phyloP scores from a whole-genome alignment of 352 stramenopile species.

The Poterioochromonas sp. region DNA sequence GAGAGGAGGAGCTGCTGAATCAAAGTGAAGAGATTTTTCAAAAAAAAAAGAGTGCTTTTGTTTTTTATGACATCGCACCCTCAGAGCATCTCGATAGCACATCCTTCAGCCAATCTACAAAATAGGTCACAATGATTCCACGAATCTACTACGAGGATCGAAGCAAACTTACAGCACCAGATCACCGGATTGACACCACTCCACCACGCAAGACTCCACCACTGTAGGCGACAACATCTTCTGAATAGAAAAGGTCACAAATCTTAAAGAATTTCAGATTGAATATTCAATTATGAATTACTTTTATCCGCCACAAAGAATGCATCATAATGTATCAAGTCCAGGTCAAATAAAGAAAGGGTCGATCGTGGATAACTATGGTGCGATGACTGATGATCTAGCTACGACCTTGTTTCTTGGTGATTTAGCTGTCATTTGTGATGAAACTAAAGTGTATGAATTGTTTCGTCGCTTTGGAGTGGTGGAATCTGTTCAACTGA shows the following conservation, averaged over 20 bases:
- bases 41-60: not conserved
- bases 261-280: conserved; percentile 18
- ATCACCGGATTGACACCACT: conserved; percentile 5
- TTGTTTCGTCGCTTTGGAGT: conserved; percentile 11
- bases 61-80: conserved; percentile 13
- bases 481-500: conserved; percentile 11
- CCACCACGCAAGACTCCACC: not conserved
- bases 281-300: conserved; percentile 15
- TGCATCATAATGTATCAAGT: conserved; percentile 15
- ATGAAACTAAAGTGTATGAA: conserved; percentile 17
- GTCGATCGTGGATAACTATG: conserved; percentile 2
- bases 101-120: conserved; percentile 6
- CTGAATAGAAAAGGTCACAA: not conserved
- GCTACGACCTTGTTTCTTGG: conserved; percentile 10
- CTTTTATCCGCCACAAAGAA: conserved; percentile 8
- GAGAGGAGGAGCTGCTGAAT: conserved; percentile 7
- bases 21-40: no score
- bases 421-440: conserved; percentile 14
- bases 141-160: conserved; percentile 10
- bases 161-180: conserved; percentile 11
- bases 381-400: conserved; percentile 8
- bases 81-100: conserved; percentile 10
- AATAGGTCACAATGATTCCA: not conserved
- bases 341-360: conserved; percentile 2
- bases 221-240: conserved; percentile 8